Base-by-base conservation (phyloP, 2,329 filamentous ascomycete species). In the Cordyceps farinosa region DNA sequence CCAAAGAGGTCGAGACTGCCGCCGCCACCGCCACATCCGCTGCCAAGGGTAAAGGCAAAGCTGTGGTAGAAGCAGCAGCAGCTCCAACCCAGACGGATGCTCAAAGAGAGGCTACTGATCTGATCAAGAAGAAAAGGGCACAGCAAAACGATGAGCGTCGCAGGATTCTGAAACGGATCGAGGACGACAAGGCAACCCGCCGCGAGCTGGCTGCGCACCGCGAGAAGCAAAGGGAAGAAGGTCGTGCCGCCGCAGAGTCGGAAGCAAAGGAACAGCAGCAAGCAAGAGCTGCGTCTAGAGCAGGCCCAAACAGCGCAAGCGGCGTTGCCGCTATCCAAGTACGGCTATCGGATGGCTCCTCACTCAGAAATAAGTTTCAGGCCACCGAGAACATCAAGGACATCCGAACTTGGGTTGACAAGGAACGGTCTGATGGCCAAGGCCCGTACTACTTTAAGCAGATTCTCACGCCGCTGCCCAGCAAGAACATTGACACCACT, bases 381-480 rank as follows among this genome's bases (percentile, higher is more conserved):
- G 85, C 87, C 29, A 78, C 78, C 2, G 80, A 84, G 7, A 90
- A 84, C 0, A 80, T 97, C 3, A 78, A 74, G 7, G 84, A 91
- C 50, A 87, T 98, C 1, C 84, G 94, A 8, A 76, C 80, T 7
- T 97, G 92, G 90, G 83, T 98, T 8, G 90, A 94, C 61, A 78
- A 82, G 63, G 80, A 84, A 42, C 80, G 85, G 66, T 78, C 74
- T 11, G 83, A 85, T 50, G 83, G 82, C 27, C 79, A 82, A 36
- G 73, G 80, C 13, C 90, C 92, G 0, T 98, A 92, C 74, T 89
- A 84, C 13, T 93, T 98, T 77, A 92, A 92, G 71, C 86, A 96
- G 54, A 87, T 97, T 42, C 81, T 96, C 2, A 88, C 90, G 0
- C 93, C 93, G 0, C 78, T 87, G 27, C 91, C 92, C 1, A 95